These are phyloP conservation scores for Colletotrichum paranaense DNA, from an alignment of 2,329 filamentous ascomycete species.

Conservation along the genomic window DNA sequence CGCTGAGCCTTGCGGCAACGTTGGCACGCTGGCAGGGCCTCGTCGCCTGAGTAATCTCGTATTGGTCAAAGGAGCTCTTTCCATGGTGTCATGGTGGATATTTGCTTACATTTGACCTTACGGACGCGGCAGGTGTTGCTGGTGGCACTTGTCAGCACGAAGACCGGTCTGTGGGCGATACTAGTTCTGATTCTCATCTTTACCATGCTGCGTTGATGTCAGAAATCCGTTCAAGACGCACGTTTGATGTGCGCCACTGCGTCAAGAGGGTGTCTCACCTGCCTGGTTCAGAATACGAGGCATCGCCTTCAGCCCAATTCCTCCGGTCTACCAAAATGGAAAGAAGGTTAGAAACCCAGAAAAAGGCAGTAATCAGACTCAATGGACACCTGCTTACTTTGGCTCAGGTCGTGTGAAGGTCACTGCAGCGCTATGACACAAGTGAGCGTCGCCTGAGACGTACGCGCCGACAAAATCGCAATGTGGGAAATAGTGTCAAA, in stretches of 20 bases:
- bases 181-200: neutral
- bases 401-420: no score
- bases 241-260: neutral
- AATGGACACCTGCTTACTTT: no score
- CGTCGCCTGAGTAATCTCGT: constrained; percentile 43
- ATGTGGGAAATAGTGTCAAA: neutral
- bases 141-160: neutral
- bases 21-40: constrained; percentile 45
- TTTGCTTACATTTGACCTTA: constrained; percentile 47
- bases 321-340: neutral
- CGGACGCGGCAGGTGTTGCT: constrained; percentile 52
- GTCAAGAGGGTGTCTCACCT: neutral
- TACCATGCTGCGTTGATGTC: neutral
- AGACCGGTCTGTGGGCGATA: no score
- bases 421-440: no score
- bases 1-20: constrained; percentile 44
- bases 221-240: neutral
- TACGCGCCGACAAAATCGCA: no score
- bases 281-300: constrained; percentile 26
- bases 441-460: neutral
- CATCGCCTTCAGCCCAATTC: neutral
- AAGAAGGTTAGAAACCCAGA: neutral
- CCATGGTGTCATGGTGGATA: no score
- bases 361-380: neutral
- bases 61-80: neutral